Evolutionary conservation across 257 asterid species (phyloP), one percentile per base, ranked within the genome.

Genomic region (Mentha longifolia): DNA sequence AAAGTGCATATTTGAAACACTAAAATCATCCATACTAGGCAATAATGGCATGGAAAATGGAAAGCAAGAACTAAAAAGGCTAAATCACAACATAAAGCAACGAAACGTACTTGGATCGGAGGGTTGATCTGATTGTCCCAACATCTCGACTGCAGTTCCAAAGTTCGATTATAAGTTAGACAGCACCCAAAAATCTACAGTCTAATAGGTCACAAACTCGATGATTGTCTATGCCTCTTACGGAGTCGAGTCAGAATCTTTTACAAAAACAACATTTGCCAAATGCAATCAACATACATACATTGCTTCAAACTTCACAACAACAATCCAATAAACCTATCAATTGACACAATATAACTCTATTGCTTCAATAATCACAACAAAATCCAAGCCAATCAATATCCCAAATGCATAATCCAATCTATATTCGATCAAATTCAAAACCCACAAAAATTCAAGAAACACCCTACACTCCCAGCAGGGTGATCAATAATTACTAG

Each of bases 61-160:
- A 11, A 16, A 7, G 15, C 16, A 52, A 15, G 14, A 20, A 69
- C 43, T 0, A 7, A 28, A 42, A 35, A 35, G 25, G 1, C 33
- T 2, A 12, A 22, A 20, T 3, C 31, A 5, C 11, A 39, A 60
- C 6, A 19, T 31, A 19, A 58, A 47, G 5, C 15, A 43, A 22
- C 54, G 6, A 9, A 46, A 59, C 19, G 49, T 81, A 87, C 92
- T 85, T 68, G 84, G 85, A 80, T 79, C 79, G 71, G 59, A 10
- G 0, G 89, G 86, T 70, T 80, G 87, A 68, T 88, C 92, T 33
- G 77, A 64, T 66, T 84, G 82, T 80, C 85, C 96, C 11, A 91
- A 85, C 89, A 78, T 83, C 83, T 75, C 82, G 77, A 70, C 67
- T 67, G 82, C 71, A 72, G 43, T 56, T 78, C 7, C 72, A 77